Conservation (phyloP, 1,284 basidiomycete species). For the Apiotrichum gamsii region DNA sequence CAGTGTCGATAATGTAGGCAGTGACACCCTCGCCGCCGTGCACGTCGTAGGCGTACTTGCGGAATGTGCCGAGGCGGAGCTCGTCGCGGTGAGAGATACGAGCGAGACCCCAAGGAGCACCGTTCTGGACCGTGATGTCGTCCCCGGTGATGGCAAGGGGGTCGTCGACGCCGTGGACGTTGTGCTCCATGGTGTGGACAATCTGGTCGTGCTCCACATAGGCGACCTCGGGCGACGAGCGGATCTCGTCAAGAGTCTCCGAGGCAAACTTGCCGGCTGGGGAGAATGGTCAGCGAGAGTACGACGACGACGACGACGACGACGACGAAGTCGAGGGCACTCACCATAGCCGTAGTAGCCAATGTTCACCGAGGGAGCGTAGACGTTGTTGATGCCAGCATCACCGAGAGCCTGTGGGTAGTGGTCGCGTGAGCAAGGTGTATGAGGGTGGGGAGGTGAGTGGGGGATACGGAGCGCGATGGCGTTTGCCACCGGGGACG, state of each 20-base stretch:
- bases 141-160: conserved; percentile 17
- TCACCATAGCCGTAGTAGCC: conserved; percentile 44
- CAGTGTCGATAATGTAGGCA: conserved; percentile 59
- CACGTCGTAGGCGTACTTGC: conserved; percentile 70
- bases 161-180: conserved; percentile 36
- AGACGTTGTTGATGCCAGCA: conserved; percentile 44
- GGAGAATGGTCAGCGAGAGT: conserved; percentile 5
- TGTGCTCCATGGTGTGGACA: conserved; percentile 64
- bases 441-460: too few species aligned
- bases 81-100: conserved; percentile 82
- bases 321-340: conserved; percentile 7
- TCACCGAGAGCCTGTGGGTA: conserved; percentile 38
- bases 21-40: conserved; percentile 85
- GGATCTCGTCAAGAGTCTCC: conserved; percentile 68
- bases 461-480: too few species aligned
- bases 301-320: too few species aligned
- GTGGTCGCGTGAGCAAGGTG: conserved; percentile 5
- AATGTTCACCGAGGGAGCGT: conserved; percentile 27
- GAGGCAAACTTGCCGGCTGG: conserved; percentile 72
- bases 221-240: conserved; percentile 81
- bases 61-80: conserved; percentile 79
- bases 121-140: conserved; percentile 56
- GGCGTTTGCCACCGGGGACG: too few species aligned
- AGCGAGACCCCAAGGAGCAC: conserved; percentile 94
- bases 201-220: conserved; percentile 91